A percentile compares a stretch with the other conserved stretches of the same genome.
Evolutionary conservation across 2,329 filamentous ascomycete genomes (phyloP).

Genomic region (Hypoxylon rubiginosum): DNA sequence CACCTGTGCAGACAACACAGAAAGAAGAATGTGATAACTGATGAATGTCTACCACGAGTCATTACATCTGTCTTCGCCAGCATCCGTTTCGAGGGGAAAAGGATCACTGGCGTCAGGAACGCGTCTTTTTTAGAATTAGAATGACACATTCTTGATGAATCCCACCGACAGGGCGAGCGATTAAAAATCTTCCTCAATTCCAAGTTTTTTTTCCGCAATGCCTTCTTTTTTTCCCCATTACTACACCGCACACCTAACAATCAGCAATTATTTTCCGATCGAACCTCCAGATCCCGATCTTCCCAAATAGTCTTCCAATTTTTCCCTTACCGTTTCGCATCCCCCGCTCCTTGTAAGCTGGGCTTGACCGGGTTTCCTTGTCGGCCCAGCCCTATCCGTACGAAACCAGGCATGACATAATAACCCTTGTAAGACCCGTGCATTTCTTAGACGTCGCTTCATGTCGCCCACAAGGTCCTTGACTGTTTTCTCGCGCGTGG

Average conservation of each 20-base stretch:
- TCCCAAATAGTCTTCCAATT: slow-evolving; percentile 22
- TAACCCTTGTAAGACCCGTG: neutral
- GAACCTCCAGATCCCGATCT: slow-evolving; percentile 45
- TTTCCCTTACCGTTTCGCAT: neutral
- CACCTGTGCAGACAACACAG: neutral
- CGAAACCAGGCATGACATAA: slow-evolving; percentile 14
- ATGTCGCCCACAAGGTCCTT: too few species aligned
- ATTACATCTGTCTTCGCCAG: slow-evolving; percentile 15
- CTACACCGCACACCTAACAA: slow-evolving; percentile 5
- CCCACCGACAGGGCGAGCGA: neutral
- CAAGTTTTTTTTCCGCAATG: slow-evolving; percentile 14
- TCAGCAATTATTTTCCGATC: slow-evolving; percentile 35
- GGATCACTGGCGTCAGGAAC: slow-evolving; percentile 32
- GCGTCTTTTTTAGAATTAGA: slow-evolving; percentile 11
- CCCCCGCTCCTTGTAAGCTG: neutral
- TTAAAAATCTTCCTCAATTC: slow-evolving; percentile 14
- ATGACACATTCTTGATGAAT: neutral
- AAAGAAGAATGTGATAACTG: slow-evolving; percentile 5
- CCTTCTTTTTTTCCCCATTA: neutral
- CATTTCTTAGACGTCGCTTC: neutral
- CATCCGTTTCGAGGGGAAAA: slow-evolving; percentile 20
- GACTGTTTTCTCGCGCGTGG: too few species aligned
- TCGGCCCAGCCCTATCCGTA: neutral
- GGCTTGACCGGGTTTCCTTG: neutral
- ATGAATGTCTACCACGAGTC: slow-evolving; percentile 18